Evolutionary conservation across 805 yeast genomes (phyloP), one percentile per base, ranked within the genome.

Genomic region (Wickerhamomyces canadensis): DNA sequence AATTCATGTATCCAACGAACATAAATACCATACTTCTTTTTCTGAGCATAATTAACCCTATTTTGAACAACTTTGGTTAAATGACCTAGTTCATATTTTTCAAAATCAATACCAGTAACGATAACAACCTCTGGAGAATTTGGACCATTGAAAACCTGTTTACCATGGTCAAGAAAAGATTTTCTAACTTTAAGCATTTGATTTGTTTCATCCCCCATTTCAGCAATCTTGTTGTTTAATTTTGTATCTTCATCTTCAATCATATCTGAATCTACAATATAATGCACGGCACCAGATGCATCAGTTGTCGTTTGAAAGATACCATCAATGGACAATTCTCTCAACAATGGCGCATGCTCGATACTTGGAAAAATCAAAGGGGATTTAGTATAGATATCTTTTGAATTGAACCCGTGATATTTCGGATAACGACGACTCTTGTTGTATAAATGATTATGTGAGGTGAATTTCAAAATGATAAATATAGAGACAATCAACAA

Each of bases 1-100:
- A 85, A 89, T 57, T 93, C 97, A 59, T 86, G 89, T 24, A 72
- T 59, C 85, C 91, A 88, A 42, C 96, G 74, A 18, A 84, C 76
- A 52, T 87, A 91, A 19, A 87, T 62, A 23, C 96, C 98, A 58
- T 80, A 91, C 27, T 75, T 74, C 52, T 86, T 88, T 11, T 67
- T 67, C 58, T 81, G 84, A 6, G 95, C 95, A 56, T 89, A 91
- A 57, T 87, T 89, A 21, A 84, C 82, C 53, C 97, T 74, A 58
- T 88, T 88, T 57, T 87, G 94, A 15, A 87, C 82, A 38, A 89
- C 68, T 37, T 74, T 74, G 14, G 80, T 76, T 31, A 87, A 65
- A 24, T 80, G 76, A 16, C 72, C 71, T 27, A 72, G 54, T 22
- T 78, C 75, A 50, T 76, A 77, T 38, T 70, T 74, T 36, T 82